Evolutionary conservation across 495 filamentous ascomycete genomes (phyloP).

Genomic region (Astrothelium macrocarpum): DNA sequence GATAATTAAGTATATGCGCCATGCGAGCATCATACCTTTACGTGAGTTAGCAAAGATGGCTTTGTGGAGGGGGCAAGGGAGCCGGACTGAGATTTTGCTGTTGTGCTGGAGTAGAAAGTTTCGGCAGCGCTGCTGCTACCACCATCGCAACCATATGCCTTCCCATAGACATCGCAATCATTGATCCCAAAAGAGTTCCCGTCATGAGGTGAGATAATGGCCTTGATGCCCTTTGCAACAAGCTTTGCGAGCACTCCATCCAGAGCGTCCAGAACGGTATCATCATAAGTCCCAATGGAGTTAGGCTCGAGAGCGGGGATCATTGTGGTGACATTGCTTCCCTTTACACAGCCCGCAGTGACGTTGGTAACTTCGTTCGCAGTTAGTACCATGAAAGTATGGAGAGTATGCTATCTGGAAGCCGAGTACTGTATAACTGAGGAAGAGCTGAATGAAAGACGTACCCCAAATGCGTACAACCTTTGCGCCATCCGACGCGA

Average conservation of each 20-base stretch:
- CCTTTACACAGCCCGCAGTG: constrained; percentile 26
- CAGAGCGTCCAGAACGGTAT: constrained; percentile 26
- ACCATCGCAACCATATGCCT: constrained; percentile 19
- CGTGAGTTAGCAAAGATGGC: not conserved
- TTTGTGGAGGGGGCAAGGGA: not conserved
- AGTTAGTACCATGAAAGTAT: not conserved
- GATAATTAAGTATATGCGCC: constrained; percentile 28
- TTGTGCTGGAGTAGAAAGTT: constrained; percentile 28
- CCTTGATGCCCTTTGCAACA: constrained; percentile 30
- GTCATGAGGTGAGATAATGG: constrained; percentile 36
- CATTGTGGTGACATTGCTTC: constrained; percentile 14
- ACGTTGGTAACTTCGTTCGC: constrained; percentile 9
- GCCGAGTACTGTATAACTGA: not conserved
- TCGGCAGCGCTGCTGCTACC: constrained; percentile 9
- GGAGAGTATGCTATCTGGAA: not conserved
- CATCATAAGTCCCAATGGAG: constrained; percentile 28
- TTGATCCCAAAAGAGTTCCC: constrained; percentile 30
- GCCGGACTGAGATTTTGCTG: constrained; percentile 14
- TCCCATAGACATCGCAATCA: constrained; percentile 24
- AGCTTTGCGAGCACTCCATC: constrained; percentile 29
- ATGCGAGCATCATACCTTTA: constrained; percentile 30
- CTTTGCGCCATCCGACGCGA: constrained; percentile 28
- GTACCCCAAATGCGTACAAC: constrained; percentile 33
- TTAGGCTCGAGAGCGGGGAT: constrained; percentile 20
- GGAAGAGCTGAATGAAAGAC: constrained; percentile 11